phyloP scores from a whole-genome alignment of 306 rosid species.

The Vigna nakashimae region DNA sequence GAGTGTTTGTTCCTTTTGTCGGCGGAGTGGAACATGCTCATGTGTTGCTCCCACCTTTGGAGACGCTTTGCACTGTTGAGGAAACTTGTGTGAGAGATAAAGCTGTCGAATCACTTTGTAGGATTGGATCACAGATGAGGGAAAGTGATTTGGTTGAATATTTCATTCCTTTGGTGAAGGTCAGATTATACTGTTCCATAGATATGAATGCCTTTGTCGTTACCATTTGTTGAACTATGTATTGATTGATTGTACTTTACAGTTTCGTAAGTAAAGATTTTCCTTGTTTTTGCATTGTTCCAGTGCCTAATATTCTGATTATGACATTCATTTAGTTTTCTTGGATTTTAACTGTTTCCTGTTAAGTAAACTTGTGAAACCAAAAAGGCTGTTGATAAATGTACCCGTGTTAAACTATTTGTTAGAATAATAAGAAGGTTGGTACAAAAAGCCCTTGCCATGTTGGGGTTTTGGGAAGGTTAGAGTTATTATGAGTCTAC shows the following conservation, averaged over 20 bases:
- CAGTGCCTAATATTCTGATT: neutral
- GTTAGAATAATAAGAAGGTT: neutral
- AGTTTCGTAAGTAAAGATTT: neutral
- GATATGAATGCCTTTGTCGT: neutral
- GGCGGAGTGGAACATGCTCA: constrained; percentile 88
- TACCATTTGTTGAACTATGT: neutral
- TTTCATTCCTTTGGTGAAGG: constrained; percentile 85
- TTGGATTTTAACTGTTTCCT: neutral
- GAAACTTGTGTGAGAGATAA: constrained; percentile 89
- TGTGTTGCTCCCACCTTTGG: constrained; percentile 80
- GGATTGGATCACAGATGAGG: constrained; percentile 87
- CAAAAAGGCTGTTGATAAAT: neutral
- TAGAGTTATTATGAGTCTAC: neutral
- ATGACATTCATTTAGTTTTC: constrained; percentile 2
- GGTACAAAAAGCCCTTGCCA: neutral
- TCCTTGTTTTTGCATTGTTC: neutral
- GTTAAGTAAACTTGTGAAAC: constrained; percentile 4
- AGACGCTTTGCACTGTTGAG: constrained; percentile 83
- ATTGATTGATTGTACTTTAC: neutral
- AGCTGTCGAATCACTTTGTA: constrained; percentile 82
- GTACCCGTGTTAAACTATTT: neutral
- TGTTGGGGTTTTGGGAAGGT: neutral
- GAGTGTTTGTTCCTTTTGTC: constrained; percentile 81
- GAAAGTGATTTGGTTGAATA: constrained; percentile 77
- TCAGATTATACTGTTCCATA: constrained; percentile 30